Percentiles rank a stretch among this genome's conserved stretches.
Evolutionary conservation across 257 asterid species (phyloP).

Genomic region (Solanum chilense): DNA sequence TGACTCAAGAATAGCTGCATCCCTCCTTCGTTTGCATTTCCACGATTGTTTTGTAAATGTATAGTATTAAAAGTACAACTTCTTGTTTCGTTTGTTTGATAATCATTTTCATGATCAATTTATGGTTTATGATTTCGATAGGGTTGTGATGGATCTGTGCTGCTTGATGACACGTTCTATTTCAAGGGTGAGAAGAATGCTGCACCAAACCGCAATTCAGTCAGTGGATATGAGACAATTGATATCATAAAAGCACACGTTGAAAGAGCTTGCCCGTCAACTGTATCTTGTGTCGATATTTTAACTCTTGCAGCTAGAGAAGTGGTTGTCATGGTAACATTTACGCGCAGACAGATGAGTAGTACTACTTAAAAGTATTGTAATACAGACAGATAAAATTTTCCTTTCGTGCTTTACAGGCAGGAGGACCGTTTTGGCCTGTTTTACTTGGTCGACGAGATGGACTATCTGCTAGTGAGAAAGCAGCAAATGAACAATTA

Average conservation of each 20-base stretch:
- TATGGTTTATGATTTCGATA: neutral
- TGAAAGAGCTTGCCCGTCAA: neutral
- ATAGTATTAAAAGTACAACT: neutral
- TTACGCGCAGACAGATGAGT: too few relatives aligned
- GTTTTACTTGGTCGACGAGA: neutral
- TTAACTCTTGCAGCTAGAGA: neutral
- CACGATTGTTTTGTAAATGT: neutral
- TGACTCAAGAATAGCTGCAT: neutral
- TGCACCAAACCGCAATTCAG: neutral
- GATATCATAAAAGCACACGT: neutral
- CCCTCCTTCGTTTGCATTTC: neutral
- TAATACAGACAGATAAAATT: too few relatives aligned
- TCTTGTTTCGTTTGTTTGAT: neutral
- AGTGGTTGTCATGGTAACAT: neutral
- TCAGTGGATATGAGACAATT: neutral
- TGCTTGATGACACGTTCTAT: neutral
- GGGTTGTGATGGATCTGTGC: neutral
- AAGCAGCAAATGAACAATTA: neutral
- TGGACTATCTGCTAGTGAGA: neutral
- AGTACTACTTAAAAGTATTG: too few relatives aligned
- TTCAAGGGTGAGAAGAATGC: neutral
- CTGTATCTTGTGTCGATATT: neutral
- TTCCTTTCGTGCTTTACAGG: neutral
- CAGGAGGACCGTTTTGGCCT: neutral
- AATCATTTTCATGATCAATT: neutral